These are phyloP conservation scores for Fusarium denticulatum DNA, from an alignment of 2,329 filamentous ascomycete genomes.

Conservation along the genomic window DNA sequence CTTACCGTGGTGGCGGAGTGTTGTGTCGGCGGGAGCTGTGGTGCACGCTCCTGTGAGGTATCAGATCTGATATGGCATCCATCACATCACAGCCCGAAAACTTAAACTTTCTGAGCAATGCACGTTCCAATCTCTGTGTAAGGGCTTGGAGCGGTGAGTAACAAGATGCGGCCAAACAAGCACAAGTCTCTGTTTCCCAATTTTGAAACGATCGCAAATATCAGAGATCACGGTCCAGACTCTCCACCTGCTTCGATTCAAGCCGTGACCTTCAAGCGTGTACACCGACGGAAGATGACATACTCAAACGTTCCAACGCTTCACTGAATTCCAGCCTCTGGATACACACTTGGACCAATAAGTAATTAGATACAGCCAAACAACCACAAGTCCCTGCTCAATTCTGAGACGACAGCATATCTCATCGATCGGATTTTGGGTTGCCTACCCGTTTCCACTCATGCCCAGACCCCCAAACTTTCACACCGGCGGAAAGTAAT, in stretches of 20 bases:
- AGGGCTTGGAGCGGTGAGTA: not conserved
- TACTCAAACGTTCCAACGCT: not conserved
- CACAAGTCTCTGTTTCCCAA: not conserved
- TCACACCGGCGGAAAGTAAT: not conserved
- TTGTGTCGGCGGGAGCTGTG: not conserved
- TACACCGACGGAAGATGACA: not conserved
- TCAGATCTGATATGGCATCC: not conserved
- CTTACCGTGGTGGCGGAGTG: not conserved
- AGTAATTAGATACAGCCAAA: not conserved
- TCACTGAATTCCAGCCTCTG: not conserved
- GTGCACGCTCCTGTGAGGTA: not conserved
- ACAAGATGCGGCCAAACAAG: not conserved
- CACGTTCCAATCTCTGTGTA: not conserved
- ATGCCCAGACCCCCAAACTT: too few species aligned
- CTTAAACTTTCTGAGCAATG: too few species aligned
- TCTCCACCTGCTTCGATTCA: not conserved
- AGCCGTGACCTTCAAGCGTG: not conserved
- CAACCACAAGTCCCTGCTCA: not conserved
- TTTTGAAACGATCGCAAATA: not conserved
- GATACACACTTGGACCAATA: not conserved
- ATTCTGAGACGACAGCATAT: not conserved
- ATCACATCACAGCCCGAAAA: not conserved
- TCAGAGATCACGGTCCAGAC: not conserved
- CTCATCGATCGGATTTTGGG: fast-evolving
- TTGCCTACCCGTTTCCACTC: fast-evolving